These are phyloP conservation scores for Elsinoe fawcettii DNA, from an alignment of 2,329 filamentous ascomycete genomes.

Conservation along the genomic window DNA sequence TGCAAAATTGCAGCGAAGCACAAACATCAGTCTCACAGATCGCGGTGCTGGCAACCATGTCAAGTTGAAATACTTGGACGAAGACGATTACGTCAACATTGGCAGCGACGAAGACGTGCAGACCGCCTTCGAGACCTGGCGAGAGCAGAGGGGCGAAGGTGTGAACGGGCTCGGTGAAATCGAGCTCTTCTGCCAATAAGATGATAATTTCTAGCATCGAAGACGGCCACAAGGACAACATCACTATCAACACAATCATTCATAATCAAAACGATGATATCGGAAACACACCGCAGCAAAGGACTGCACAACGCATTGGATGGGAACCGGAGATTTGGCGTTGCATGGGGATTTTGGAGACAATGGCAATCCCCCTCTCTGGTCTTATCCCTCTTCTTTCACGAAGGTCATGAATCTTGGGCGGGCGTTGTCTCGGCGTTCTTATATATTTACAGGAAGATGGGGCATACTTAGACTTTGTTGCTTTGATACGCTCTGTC, in stretches of 20 bases:
- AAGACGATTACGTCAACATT: constrained; percentile 88
- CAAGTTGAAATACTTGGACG: constrained; percentile 83
- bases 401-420: constrained; percentile 11
- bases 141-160: constrained; percentile 59
- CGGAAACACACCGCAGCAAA: neutral
- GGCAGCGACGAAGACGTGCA: constrained; percentile 94
- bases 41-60: constrained; percentile 51
- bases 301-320: neutral
- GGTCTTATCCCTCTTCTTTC: neutral
- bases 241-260: neutral
- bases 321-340: neutral
- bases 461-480: constrained; percentile 11
- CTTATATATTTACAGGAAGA: constrained; percentile 8
- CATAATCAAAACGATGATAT: neutral
- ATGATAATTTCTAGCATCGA: neutral
- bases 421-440: constrained; percentile 12
- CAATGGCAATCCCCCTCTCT: neutral
- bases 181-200: constrained; percentile 67
- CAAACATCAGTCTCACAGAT: constrained; percentile 71
- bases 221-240: neutral
- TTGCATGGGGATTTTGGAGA: neutral
- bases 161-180: constrained; percentile 73
- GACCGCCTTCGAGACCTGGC: constrained; percentile 91
- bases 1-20: constrained; percentile 83
- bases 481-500: constrained; percentile 10